Base-by-base conservation (phyloP, 176 grass and related monocot genomes). In the Leersia perrieri region DNA sequence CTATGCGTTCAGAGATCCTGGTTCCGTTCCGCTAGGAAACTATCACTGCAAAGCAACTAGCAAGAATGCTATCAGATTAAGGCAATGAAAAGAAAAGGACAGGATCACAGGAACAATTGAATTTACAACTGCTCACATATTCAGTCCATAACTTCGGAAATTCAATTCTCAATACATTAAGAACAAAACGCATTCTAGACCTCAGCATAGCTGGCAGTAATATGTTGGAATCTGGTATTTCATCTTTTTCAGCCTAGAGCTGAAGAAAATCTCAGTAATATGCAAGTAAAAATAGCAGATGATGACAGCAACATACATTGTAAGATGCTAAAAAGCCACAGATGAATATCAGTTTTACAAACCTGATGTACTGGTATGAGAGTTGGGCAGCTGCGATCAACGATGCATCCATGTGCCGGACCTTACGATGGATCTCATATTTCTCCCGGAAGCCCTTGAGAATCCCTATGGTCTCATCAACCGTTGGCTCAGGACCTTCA, bases 371-470 rank as follows among this genome's bases (percentile, higher is more conserved):
- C 63, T 94, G 95, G 74, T 98, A 82, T 8, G 95, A 94, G 45
- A 98, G 83, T 60, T 92, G 84, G 15, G 92, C 90, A 75, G 90
- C 92, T 35, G 95, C 88, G 70, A 89, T 66, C 70, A 94, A 73
- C 38, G 95, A 83, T 22, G 91, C 95, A 75, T 94, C 95, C 38
- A 92, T 92, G 74, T 98, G 94, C 55, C 77, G 90, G 53, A 98
- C 88, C 85, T 98, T 98, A 89, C 94, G 95, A 75, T 94, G 92
- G 60, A 98, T 94, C 81, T 98, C 92, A 58, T 98, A 98, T 76
- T 92, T 73, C 66, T 98, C 90, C 73, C 86, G 88, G 35, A 98
- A 88, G 8, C 95, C 92, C 80, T 82, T 87, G 33, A 94, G 92
- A 72, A 98, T 98, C 55, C 91, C 89, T 69, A 98, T 98, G 44